Evolutionary conservation across 768 basidiomycete species (phyloP).

Genomic region (Russula brevipes): DNA sequence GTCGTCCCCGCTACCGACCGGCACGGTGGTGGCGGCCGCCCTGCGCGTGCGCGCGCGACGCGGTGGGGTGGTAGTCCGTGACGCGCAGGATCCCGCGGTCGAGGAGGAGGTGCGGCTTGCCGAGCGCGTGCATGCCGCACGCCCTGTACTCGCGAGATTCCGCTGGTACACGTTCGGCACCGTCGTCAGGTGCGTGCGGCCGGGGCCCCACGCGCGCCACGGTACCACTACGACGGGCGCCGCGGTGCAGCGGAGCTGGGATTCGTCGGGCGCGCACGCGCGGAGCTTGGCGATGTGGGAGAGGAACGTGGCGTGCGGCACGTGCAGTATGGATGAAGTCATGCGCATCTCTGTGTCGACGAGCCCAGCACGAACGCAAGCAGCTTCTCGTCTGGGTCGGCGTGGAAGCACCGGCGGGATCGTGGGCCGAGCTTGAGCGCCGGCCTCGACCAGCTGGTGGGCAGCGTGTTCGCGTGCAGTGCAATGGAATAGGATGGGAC

Average conservation of each 20-base stretch:
- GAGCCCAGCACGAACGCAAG: neutral
- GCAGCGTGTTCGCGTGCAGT: neutral
- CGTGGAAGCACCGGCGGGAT: neutral
- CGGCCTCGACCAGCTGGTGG: neutral
- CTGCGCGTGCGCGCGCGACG: neutral
- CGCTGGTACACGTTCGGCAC: neutral
- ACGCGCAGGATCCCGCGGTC: neutral
- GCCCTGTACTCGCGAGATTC: neutral
- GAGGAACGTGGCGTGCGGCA: neutral
- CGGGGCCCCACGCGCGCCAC: neutral
- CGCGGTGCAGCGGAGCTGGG: neutral
- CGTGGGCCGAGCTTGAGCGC: neutral
- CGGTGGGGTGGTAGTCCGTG: constrained; percentile 7
- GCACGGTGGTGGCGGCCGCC: no score
- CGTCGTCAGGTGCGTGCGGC: neutral
- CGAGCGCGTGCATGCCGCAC: constrained; percentile 6
- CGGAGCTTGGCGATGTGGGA: neutral
- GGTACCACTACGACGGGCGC: neutral
- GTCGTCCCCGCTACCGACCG: no score
- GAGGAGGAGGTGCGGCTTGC: neutral
- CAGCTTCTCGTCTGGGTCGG: neutral
- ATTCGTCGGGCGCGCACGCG: neutral
- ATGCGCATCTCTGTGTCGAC: no score
- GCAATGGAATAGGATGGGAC: neutral
- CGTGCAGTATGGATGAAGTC: neutral